A percentile compares a stretch with the other conserved stretches of the same genome.
These are phyloP conservation scores for Fusarium pilosicola DNA, from an alignment of 2,329 filamentous ascomycete genomes.

Conservation along the genomic window DNA sequence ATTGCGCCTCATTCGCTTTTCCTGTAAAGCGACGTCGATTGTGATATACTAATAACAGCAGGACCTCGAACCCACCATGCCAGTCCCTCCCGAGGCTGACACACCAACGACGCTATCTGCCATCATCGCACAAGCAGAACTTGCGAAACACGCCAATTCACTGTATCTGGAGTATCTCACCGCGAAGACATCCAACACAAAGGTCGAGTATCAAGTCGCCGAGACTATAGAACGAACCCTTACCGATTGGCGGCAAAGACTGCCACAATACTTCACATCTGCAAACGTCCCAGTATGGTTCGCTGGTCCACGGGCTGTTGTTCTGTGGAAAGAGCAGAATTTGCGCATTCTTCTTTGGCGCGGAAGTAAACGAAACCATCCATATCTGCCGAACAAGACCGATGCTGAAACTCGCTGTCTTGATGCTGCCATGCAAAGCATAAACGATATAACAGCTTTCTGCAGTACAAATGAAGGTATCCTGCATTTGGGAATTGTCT, in stretches of 20 bases:
- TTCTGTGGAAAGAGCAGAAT: not conserved
- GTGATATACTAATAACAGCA: not conserved
- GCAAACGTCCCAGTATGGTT: not conserved
- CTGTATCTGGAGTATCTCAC: not conserved
- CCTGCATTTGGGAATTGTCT: not conserved
- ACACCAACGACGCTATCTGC: not conserved
- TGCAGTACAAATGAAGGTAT: not conserved
- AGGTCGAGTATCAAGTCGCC: not conserved
- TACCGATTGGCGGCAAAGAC: accelerated
- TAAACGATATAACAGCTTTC: not conserved
- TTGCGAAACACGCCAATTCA: not conserved
- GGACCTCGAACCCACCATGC: not conserved
- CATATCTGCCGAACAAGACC: not conserved
- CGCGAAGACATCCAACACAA: not conserved
- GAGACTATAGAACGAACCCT: not conserved
- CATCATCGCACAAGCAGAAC: not conserved
- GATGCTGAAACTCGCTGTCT: not conserved
- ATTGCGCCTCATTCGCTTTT: accelerated
- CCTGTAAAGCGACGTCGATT: too few relatives aligned
- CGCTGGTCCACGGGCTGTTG: not conserved
- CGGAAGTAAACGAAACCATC: not conserved
- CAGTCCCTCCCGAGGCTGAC: not conserved
- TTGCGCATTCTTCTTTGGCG: not conserved
- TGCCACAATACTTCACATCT: not conserved
- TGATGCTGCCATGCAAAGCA: not conserved